Percentiles rank a stretch among this genome's conserved stretches.
These are phyloP conservation scores for Tilletia setariae DNA, from an alignment of 1,284 basidiomycete species.

Conservation along the genomic window DNA sequence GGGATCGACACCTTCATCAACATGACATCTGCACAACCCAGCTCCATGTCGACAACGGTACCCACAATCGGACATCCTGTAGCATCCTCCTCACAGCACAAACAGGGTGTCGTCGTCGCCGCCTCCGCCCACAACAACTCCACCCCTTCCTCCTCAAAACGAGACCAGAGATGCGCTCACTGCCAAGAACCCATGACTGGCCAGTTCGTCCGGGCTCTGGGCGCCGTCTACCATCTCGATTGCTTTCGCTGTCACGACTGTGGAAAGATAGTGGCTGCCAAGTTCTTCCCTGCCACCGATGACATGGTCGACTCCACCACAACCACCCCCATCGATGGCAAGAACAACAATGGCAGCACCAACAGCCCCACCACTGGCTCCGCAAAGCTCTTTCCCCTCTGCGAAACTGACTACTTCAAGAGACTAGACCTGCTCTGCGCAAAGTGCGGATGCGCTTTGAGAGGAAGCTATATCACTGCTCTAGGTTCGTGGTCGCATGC, in stretches of 20 bases:
- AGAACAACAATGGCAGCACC: background rate
- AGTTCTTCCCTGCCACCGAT: slow-evolving; percentile 78
- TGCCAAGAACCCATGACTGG: slow-evolving; percentile 66
- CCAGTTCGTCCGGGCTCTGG: slow-evolving; percentile 91
- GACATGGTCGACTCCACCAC: slow-evolving; percentile 66
- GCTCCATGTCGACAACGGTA: background rate
- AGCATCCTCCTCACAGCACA: background rate
- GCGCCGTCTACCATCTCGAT: slow-evolving; percentile 88
- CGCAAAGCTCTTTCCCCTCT: slow-evolving; percentile 56
- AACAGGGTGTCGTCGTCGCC: background rate
- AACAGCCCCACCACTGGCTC: slow-evolving; percentile 20
- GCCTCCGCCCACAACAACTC: background rate
- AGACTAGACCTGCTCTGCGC: slow-evolving; percentile 93
- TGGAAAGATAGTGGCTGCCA: slow-evolving; percentile 89
- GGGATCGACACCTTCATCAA: too few species aligned
- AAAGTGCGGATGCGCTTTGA: slow-evolving; percentile 86
- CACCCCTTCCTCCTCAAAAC: slow-evolving; percentile 4
- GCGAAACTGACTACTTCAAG: slow-evolving; percentile 96
- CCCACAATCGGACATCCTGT: background rate
- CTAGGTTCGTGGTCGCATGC: slow-evolving; percentile 62
- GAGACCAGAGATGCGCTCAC: slow-evolving; percentile 45
- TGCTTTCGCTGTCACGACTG: slow-evolving; percentile 96
- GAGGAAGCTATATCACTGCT: slow-evolving; percentile 98
- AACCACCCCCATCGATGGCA: slow-evolving; percentile 59
- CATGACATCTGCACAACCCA: background rate